Percentiles rank a stretch among this genome's conserved stretches.
phyloP scores from a whole-genome alignment of 768 basidiomycete genomes.

The Boletus subparvulus region DNA sequence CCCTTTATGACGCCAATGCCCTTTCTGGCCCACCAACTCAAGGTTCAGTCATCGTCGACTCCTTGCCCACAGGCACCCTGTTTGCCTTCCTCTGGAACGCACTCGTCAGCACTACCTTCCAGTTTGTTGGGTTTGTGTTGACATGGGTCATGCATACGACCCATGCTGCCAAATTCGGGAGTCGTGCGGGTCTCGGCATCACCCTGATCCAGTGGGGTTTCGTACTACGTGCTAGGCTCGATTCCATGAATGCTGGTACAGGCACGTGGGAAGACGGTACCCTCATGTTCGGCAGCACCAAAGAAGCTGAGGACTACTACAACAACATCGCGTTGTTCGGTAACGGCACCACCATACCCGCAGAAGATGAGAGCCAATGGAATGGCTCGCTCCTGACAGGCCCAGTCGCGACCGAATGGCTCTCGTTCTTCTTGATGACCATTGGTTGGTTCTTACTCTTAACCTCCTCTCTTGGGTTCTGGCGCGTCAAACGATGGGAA shows the following conservation, averaged over 20 bases:
- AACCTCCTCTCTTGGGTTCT: conserved; percentile 87
- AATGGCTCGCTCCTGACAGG: conserved; percentile 45
- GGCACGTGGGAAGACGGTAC: conserved; percentile 30
- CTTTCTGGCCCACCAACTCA: conserved; percentile 37
- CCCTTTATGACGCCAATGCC: conserved; percentile 38
- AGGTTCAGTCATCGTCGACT: conserved; percentile 88
- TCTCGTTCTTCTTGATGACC: conserved; percentile 94
- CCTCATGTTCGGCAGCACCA: conserved; percentile 44
- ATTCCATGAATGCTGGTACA: conserved; percentile 36
- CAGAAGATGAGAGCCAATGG: conserved; percentile 23
- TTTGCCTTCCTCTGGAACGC: conserved; percentile 92
- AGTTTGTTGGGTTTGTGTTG: conserved; percentile 90
- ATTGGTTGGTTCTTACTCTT: conserved; percentile 87
- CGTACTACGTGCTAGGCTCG: conserved; percentile 59
- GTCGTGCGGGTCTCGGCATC: conserved; percentile 92
- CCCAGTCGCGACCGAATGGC: conserved; percentile 87
- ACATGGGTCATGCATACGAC: conserved; percentile 94
- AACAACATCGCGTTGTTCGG: conserved; percentile 26
- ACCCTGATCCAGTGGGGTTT: conserved; percentile 97
- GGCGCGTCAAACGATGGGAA: conserved; percentile 90
- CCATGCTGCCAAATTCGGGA: conserved; percentile 90
- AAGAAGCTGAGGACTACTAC: conserved; percentile 48
- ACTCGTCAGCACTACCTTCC: conserved; percentile 94
- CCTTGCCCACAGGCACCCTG: conserved; percentile 75
- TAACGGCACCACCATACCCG: conserved; percentile 21